phyloP scores from a whole-genome alignment of 768 basidiomycete genomes.

The Rossbeevera mucosa region DNA sequence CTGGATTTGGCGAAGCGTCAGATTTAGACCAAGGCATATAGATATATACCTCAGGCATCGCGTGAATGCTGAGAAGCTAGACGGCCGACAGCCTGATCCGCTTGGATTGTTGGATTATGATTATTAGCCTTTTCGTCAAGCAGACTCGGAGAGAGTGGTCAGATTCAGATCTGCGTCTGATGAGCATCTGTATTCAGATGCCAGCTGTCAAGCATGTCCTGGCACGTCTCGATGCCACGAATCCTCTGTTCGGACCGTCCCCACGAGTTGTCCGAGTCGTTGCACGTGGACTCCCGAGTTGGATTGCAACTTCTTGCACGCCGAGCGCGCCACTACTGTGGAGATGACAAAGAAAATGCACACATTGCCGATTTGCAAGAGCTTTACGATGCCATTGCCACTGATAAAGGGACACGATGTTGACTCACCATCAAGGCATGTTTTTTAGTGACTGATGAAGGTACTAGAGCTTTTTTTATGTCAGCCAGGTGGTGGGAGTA shows the following conservation, averaged over 20 bases:
- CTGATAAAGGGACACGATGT: background rate
- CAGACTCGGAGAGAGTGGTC: too few species aligned
- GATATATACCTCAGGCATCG: too few species aligned
- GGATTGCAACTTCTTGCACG: too few species aligned
- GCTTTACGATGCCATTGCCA: background rate
- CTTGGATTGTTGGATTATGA: too few species aligned
- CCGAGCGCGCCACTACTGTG: background rate
- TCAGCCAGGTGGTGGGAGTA: background rate
- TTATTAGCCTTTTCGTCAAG: too few species aligned
- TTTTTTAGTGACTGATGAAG: background rate
- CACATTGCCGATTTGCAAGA: too few species aligned
- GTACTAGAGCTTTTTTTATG: background rate
- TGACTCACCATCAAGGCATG: background rate
- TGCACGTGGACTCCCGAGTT: background rate
- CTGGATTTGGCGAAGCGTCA: background rate
- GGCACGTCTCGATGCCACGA: background rate
- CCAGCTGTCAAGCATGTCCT: background rate
- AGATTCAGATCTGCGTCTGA: too few species aligned
- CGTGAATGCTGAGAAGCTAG: too few species aligned
- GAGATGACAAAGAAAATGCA: too few species aligned
- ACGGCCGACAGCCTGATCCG: too few species aligned
- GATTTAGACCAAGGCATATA: background rate
- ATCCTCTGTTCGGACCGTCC: background rate
- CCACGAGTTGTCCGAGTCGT: background rate
- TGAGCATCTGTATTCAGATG: background rate